Evolutionary conservation across 2,329 filamentous ascomycete genomes (phyloP).

Genomic region (Curvularia sp.): DNA sequence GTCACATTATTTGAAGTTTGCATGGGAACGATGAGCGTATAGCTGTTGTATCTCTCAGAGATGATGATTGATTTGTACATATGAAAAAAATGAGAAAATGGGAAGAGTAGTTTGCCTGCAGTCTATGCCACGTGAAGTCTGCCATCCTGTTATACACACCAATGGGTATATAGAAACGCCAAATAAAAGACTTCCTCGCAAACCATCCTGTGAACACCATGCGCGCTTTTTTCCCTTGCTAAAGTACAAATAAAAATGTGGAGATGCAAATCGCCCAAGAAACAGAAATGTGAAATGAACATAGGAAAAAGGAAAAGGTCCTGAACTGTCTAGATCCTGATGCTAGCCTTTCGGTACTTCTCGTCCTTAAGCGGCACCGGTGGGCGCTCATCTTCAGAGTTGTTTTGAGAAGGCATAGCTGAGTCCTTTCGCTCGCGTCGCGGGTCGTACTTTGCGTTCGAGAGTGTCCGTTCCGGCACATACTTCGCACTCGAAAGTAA

Average conservation of each 20-base stretch:
- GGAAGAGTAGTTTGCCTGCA: not conserved
- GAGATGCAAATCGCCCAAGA: not conserved
- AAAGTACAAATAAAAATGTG: not conserved
- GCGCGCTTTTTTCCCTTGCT: not conserved
- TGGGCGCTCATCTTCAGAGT: slow-evolving; percentile 8
- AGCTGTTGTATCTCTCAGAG: not conserved
- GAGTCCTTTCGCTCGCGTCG: slow-evolving; percentile 33
- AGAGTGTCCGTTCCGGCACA: slow-evolving; percentile 1
- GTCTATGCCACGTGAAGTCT: not conserved
- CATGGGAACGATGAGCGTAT: not conserved
- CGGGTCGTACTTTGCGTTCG: slow-evolving; percentile 16
- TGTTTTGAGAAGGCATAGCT: slow-evolving; percentile 19
- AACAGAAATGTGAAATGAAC: not conserved
- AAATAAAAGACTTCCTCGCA: not conserved
- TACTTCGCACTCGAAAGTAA: slow-evolving; percentile 23
- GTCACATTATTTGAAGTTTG: not conserved
- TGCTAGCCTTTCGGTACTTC: slow-evolving; percentile 14
- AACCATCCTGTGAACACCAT: not conserved
- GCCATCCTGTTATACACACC: not conserved
- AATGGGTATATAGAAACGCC: slow-evolving; percentile 1
- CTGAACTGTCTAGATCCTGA: not conserved
- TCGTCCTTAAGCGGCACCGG: slow-evolving; percentile 18
- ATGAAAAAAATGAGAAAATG: too few species aligned
- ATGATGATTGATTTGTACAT: not conserved
- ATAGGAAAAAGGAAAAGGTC: not conserved